Conservation (phyloP, 2,329 filamentous ascomycete genomes). For the Penicillium sp. region DNA sequence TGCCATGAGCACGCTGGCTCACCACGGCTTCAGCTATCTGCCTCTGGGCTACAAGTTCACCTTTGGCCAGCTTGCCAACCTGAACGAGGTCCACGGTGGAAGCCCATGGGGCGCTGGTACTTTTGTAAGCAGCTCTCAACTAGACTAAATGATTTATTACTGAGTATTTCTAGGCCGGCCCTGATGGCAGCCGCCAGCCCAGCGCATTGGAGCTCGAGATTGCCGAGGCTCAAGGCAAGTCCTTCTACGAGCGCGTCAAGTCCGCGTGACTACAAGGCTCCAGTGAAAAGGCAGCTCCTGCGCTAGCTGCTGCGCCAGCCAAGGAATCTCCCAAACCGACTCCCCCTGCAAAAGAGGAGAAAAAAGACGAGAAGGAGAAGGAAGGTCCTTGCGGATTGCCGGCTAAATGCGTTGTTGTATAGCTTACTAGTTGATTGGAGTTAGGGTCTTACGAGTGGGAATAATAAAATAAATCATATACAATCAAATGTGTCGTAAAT, state of each 20-base stretch:
- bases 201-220: constrained; percentile 69
- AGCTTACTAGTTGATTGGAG: neutral
- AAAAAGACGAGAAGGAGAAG: constrained; percentile 50
- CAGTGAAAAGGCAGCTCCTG: constrained; percentile 21
- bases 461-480: too few species aligned
- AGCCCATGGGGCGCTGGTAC: constrained; percentile 92
- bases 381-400: constrained; percentile 72
- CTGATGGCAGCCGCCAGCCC: constrained; percentile 82
- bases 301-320: constrained; percentile 23
- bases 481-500: too few species aligned
- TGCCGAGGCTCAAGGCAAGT: constrained; percentile 76
- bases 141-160: too few species aligned
- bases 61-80: constrained; percentile 66
- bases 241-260: constrained; percentile 78
- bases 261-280: constrained; percentile 74
- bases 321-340: constrained; percentile 19
- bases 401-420: constrained; percentile 62
- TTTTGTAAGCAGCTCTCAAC: too few species aligned
- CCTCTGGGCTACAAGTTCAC: constrained; percentile 85
- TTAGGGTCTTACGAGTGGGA: neutral
- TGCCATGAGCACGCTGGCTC: constrained; percentile 77
- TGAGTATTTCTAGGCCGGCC: constrained; percentile 35
- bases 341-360: constrained; percentile 19
- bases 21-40: constrained; percentile 97
- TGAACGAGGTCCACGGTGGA: constrained; percentile 79